Evolutionary conservation across 2,329 filamentous ascomycete genomes (phyloP), one percentile per base, ranked within the genome.

Genomic region (Fusarium veterinarium): DNA sequence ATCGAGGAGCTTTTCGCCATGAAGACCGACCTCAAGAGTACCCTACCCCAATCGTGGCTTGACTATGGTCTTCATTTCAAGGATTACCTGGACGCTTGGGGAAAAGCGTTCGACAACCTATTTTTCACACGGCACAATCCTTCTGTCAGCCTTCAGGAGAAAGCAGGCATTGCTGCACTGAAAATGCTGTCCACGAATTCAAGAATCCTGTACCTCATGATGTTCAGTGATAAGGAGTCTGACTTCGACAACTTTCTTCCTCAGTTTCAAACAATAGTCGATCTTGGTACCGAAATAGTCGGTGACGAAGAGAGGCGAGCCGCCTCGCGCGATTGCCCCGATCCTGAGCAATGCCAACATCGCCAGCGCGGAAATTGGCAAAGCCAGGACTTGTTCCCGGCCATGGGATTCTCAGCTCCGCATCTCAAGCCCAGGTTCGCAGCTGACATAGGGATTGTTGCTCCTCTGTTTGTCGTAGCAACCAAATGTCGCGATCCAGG

Each of bases 401-500:
- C 81, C 14, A 82, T 83, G 13, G 82, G 84, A 46, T 81, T 83
- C 37, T 86, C 85, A 64, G 82, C 82, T 11, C 82, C 86, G 0
- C 87, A 90, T 71, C 86, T 90, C 76, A 90, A 88, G 77, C 86
- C 88, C 3, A 89, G 87, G 72, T 92, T 92, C 78, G 90, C 89
- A 46, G 86, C 90, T 30, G 89, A 91, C 56, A 80, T 91, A 16
- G 91, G 90, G 23, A 88, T 93, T 60, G 85, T 93, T 8, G 88
- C 90, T 7, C 89, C 90, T 1, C 84, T 93, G 2, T 92, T 90
- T 71, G 86, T 91, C 9, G 88, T 90, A n/a, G 90, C 89, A 11
- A 91, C 89, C 11, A 91, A 91, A 76, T 92, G 90, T 75, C 86
- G 90, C 16, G 87, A 91, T 67, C 85, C 86, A 0, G 73, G 81